Conservation (phyloP, 2,329 filamentous ascomycete genomes). For the Sporothrix phasma region DNA sequence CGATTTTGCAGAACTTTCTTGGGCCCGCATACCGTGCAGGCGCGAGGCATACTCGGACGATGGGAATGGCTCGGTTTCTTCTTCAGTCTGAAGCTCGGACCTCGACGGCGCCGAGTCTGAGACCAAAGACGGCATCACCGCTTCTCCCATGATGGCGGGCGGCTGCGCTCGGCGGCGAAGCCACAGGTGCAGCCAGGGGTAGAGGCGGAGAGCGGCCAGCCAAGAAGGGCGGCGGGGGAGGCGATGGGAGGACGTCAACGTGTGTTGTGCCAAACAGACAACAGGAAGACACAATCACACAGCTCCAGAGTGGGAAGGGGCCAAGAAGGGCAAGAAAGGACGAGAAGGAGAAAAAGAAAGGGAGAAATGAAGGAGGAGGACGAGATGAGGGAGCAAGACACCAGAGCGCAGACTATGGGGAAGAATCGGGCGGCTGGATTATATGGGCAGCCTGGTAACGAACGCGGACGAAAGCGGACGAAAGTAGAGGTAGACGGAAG, state of each 20-base stretch:
- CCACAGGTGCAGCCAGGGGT: neutral
- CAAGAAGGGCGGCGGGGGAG: neutral
- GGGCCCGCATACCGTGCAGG: conserved; percentile 36
- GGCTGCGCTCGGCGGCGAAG: neutral
- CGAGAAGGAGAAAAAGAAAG: neutral
- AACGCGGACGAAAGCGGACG: neutral
- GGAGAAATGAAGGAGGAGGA: too few relatives aligned
- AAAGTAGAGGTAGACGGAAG: neutral
- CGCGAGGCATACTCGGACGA: conserved; percentile 45
- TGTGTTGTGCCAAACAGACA: neutral
- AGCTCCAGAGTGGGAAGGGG: neutral
- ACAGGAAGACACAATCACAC: neutral
- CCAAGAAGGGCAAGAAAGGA: neutral
- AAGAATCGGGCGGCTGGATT: neutral
- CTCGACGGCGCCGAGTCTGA: too few relatives aligned
- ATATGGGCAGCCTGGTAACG: neutral
- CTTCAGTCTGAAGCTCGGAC: conserved; percentile 31
- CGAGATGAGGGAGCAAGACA: too few relatives aligned
- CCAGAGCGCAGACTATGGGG: neutral
- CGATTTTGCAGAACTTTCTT: conserved; percentile 30
- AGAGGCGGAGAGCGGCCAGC: neutral
- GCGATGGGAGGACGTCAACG: neutral
- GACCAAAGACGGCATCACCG: conserved; percentile 4
- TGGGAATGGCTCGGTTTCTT: conserved; percentile 50
- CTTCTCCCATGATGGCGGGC: conserved; percentile 3